phyloP scores from a whole-genome alignment of 2,329 filamentous ascomycete species.

The Fusarium nanum region DNA sequence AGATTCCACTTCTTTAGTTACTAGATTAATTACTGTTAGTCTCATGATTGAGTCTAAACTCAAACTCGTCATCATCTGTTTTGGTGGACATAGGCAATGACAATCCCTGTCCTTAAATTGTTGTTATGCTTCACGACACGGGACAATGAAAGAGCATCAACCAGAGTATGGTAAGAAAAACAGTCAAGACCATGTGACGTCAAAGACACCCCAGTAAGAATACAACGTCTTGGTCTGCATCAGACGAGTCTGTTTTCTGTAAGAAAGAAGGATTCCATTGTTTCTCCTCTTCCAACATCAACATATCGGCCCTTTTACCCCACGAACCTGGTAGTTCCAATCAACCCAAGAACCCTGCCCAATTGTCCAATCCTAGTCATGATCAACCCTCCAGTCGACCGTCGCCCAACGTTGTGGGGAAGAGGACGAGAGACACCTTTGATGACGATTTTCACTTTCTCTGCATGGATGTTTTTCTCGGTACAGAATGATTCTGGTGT shows the following conservation, averaged over 20 bases:
- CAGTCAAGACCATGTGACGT: neutral
- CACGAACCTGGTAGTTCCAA: conserved; percentile 12
- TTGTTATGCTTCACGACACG: neutral
- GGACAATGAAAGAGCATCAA: conserved; percentile 1
- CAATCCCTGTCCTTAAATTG: neutral
- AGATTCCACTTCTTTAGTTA: neutral
- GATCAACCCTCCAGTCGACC: conserved; percentile 23
- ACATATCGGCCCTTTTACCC: conserved; percentile 42
- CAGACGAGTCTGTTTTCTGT: neutral
- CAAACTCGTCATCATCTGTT: neutral
- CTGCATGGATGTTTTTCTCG: neutral
- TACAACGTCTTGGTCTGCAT: neutral
- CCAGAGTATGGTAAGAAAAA: neutral
- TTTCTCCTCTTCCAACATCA: conserved; percentile 2
- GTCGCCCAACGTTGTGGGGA: conserved; percentile 28
- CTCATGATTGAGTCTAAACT: neutral
- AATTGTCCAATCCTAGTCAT: conserved; percentile 22
- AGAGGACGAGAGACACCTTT: conserved; percentile 5
- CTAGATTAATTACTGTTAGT: neutral
- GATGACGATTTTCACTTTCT: conserved; percentile 21
- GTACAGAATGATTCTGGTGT: neutral
- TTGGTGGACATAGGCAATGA: neutral
- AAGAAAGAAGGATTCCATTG: neutral
- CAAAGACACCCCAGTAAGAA: neutral
- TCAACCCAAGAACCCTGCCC: conserved; percentile 14